Evolutionary conservation across 495 filamentous ascomycete species (phyloP).

Genomic region (Viridothelium virens): DNA sequence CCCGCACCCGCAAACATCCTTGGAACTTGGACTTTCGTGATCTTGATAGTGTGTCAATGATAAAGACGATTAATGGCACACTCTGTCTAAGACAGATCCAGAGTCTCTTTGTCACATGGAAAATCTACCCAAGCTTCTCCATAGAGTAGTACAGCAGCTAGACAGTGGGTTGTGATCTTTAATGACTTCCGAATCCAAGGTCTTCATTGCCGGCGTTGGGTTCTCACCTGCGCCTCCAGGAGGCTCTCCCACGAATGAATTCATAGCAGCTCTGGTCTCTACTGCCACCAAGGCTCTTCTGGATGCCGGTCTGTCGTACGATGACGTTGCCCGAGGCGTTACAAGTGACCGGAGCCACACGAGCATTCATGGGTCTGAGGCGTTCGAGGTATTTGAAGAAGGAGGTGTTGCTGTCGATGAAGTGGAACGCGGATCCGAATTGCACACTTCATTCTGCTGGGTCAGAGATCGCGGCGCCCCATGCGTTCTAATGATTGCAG

Average conservation of each 20-base stretch:
- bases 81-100: not conserved
- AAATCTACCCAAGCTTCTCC: not conserved
- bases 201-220: conserved; percentile 19
- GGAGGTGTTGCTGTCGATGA: conserved; percentile 12
- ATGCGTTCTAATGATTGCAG: conserved; percentile 15
- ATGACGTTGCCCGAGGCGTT: conserved; percentile 12
- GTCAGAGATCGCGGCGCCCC: conserved; percentile 9
- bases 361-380: not conserved
- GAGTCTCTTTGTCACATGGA: not conserved
- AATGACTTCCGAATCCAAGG: conserved; percentile 11
- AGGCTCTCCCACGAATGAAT: not conserved
- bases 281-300: conserved; percentile 19
- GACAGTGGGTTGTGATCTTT: not conserved
- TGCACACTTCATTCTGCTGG: conserved; percentile 9
- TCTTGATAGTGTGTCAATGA: not conserved
- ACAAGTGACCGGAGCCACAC: not conserved
- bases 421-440: conserved; percentile 15
- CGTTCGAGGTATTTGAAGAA: conserved; percentile 10
- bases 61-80: not conserved
- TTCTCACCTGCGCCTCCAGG: not conserved
- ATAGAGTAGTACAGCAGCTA: not conserved
- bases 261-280: conserved; percentile 12
- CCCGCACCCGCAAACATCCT: conserved; percentile 3
- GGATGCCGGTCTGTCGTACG: conserved; percentile 19
- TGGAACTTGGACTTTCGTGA: not conserved